A percentile compares a stretch with the other conserved stretches of the same genome.
These are phyloP conservation scores for Sedum album DNA, from an alignment of 164 flowering plant species.

Conservation along the genomic window DNA sequence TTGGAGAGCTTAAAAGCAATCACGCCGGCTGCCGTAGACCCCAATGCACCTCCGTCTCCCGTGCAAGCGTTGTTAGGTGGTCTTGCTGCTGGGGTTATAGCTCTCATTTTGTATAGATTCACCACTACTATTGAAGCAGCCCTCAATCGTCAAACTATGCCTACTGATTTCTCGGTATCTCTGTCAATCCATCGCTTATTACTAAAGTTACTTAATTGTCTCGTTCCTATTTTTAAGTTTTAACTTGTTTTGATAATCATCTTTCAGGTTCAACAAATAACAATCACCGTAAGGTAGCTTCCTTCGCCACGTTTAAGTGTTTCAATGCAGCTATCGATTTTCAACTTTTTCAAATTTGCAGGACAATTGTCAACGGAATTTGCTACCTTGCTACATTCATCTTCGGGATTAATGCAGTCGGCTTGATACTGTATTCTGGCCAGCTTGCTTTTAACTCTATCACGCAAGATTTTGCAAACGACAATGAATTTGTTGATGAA, in stretches of 20 bases:
- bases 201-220: background rate
- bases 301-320: background rate
- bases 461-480: constrained; percentile 29
- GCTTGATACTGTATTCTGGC: constrained; percentile 68
- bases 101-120: constrained; percentile 78
- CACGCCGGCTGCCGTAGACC: constrained; percentile 33
- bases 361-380: constrained; percentile 83
- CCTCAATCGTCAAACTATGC: constrained; percentile 68
- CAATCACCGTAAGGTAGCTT: background rate
- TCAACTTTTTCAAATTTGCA: constrained; percentile 23
- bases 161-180: constrained; percentile 80
- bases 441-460: constrained; percentile 77
- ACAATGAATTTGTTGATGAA: constrained; percentile 18
- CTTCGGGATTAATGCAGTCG: constrained; percentile 70
- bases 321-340: background rate
- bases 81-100: constrained; percentile 69
- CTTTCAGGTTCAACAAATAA: background rate
- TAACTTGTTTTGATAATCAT: no score
- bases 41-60: constrained; percentile 56
- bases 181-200: background rate
- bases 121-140: constrained; percentile 67
- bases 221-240: background rate
- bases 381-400: constrained; percentile 96
- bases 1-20: constrained; percentile 69
- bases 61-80: constrained; percentile 76